Evolutionary conservation across 768 basidiomycete species (phyloP).

Genomic region (Ramaria sp.): DNA sequence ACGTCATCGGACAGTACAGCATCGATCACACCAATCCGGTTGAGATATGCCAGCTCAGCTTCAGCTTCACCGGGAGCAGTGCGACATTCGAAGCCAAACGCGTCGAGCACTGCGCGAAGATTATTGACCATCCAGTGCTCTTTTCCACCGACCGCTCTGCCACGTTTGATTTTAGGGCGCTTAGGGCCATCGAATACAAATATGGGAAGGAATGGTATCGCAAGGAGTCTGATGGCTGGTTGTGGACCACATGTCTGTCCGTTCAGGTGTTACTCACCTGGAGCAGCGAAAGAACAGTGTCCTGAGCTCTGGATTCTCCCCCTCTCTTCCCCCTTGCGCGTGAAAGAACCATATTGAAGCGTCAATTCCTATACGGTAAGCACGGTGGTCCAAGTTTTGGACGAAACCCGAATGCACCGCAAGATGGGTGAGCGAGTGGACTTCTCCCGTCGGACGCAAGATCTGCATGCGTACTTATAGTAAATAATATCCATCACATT

Average conservation of each 20-base stretch:
- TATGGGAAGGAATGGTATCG: conserved; percentile 17
- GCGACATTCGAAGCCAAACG: conserved; percentile 30
- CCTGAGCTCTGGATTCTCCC: conserved; percentile 28
- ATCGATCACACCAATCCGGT: conserved; percentile 73
- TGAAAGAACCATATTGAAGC: conserved; percentile 30
- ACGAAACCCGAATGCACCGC: conserved; percentile 22
- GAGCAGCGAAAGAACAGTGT: conserved; percentile 29
- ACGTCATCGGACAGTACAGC: conserved; percentile 89
- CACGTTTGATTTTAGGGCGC: conserved; percentile 29
- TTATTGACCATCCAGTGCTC: conserved; percentile 22
- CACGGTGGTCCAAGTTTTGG: conserved; percentile 19
- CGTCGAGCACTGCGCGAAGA: conserved; percentile 21
- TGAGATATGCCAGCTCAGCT: conserved; percentile 84
- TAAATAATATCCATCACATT: conserved; percentile 10
- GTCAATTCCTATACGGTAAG: conserved; percentile 27
- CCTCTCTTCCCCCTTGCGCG: conserved; percentile 13
- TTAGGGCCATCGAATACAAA: conserved; percentile 22
- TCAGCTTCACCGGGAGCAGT: conserved; percentile 89
- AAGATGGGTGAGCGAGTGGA: conserved; percentile 22
- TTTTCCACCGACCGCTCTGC: conserved; percentile 18
- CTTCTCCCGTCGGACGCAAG: conserved; percentile 18
- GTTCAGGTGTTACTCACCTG: not conserved
- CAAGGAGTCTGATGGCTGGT: conserved; percentile 14
- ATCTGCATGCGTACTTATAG: conserved; percentile 3
- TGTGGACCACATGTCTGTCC: not conserved